These are phyloP conservation scores for Arachnopeziza araneosa DNA, from an alignment of 2,329 filamentous ascomycete genomes.

Conservation along the genomic window DNA sequence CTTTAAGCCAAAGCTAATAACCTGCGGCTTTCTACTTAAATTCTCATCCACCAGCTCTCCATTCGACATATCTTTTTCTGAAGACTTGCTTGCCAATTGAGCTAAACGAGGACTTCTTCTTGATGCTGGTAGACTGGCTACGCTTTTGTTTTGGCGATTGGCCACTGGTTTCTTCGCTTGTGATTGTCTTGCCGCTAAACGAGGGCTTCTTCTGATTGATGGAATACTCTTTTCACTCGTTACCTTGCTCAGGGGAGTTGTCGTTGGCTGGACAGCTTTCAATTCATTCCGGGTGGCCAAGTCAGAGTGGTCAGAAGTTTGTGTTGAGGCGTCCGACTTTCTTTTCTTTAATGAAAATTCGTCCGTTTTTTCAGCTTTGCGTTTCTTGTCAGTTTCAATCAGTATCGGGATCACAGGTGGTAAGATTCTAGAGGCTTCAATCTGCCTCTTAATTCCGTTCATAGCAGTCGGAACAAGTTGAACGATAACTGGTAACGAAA, in stretches of 20 bases:
- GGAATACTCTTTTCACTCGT: not conserved
- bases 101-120: not conserved
- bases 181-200: not conserved
- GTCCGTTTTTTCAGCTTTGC: not conserved
- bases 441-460: not conserved
- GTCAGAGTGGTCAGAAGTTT: not conserved
- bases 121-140: not conserved
- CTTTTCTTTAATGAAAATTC: not conserved
- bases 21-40: not conserved
- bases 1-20: constrained; percentile 2
- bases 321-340: not conserved
- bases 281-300: not conserved
- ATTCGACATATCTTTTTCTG: not conserved
- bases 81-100: not conserved
- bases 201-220: not conserved
- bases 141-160: not conserved
- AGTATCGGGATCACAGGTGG: not conserved
- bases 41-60: not conserved
- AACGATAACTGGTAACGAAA: not conserved
- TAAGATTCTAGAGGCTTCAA: not conserved
- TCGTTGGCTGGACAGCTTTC: not conserved
- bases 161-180: not conserved
- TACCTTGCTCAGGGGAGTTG: not conserved
- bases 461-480: not conserved
- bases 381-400: not conserved